Evolutionary conservation across 2,329 filamentous ascomycete genomes (phyloP).

Genomic region (Aspergillus luchuensis): DNA sequence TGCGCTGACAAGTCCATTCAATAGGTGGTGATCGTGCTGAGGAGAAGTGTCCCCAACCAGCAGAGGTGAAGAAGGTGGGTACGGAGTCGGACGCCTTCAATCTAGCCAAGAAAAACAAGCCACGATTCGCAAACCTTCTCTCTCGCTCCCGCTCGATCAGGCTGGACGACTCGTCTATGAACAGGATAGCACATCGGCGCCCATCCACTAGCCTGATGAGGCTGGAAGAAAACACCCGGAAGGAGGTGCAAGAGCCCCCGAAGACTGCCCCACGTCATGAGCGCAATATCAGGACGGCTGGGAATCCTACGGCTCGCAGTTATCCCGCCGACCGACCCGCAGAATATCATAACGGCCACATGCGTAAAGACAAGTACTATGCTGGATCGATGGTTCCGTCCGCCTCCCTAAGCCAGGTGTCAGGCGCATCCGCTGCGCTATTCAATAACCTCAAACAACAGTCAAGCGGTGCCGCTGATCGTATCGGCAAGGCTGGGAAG

Average conservation of each 20-base stretch:
- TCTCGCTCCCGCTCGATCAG: conserved; percentile 49
- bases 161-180: conserved; percentile 43
- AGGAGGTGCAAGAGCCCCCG: conserved; percentile 48
- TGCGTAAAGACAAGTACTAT: conserved; percentile 37
- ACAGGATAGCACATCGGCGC: conserved; percentile 36
- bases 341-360: conserved; percentile 30
- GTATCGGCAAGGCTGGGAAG: conserved; percentile 71
- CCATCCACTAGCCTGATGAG: conserved; percentile 44
- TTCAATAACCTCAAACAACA: conserved; percentile 74
- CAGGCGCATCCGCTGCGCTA: conserved; percentile 62
- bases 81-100: conserved; percentile 31
- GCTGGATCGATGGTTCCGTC: conserved; percentile 46
- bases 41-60: conserved; percentile 26
- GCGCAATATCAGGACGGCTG: conserved; percentile 67
- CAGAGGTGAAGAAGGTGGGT: conserved; percentile 28
- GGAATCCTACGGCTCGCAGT: conserved; percentile 65
- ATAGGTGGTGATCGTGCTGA: conserved; percentile 25
- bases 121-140: conserved; percentile 48
- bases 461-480: conserved; percentile 72
- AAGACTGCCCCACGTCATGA: conserved; percentile 70
- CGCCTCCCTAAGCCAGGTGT: conserved; percentile 50
- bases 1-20: conserved; percentile 13
- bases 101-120: conserved; percentile 45
- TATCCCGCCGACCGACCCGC: conserved; percentile 69
- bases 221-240: conserved; percentile 38